phyloP scores from a whole-genome alignment of 257 asterid species.

The Nicotiana attenuata region DNA sequence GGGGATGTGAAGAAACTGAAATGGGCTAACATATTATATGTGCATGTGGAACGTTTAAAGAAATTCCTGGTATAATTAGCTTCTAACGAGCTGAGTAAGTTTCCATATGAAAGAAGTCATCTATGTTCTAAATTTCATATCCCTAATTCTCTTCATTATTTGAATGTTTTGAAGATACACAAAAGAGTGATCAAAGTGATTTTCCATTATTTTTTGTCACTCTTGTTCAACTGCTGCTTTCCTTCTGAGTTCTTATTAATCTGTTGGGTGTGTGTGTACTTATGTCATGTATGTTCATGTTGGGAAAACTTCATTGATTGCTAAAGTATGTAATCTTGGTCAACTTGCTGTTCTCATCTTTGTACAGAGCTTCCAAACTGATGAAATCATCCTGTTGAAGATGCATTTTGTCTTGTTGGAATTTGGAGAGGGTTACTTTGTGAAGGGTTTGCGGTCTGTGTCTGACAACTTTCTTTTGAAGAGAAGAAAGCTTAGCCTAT shows the following conservation, averaged over 20 bases:
- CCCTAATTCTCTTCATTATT: background rate
- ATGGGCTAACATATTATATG: background rate
- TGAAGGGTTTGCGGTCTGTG: background rate
- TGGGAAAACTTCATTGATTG: background rate
- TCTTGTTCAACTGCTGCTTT: background rate
- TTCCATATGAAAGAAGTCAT: background rate
- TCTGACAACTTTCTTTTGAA: background rate
- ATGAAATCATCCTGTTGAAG: background rate
- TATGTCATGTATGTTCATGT: background rate
- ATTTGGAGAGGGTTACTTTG: background rate
- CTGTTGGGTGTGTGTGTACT: background rate
- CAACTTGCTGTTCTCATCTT: background rate
- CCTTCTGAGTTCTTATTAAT: background rate
- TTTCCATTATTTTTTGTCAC: background rate
- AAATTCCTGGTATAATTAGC: background rate
- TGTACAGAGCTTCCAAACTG: conserved; percentile 7
- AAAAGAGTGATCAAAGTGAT: background rate
- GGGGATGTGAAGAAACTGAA: background rate
- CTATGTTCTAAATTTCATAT: background rate
- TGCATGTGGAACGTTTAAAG: background rate
- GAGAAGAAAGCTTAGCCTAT: conserved; percentile 3
- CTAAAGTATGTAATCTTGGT: background rate
- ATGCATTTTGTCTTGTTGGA: conserved; percentile 11
- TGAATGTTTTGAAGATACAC: background rate
- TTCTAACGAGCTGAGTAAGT: background rate